Conservation (phyloP, 371 early-diverging fungal genomes). For the Umbelopsis sp. region DNA sequence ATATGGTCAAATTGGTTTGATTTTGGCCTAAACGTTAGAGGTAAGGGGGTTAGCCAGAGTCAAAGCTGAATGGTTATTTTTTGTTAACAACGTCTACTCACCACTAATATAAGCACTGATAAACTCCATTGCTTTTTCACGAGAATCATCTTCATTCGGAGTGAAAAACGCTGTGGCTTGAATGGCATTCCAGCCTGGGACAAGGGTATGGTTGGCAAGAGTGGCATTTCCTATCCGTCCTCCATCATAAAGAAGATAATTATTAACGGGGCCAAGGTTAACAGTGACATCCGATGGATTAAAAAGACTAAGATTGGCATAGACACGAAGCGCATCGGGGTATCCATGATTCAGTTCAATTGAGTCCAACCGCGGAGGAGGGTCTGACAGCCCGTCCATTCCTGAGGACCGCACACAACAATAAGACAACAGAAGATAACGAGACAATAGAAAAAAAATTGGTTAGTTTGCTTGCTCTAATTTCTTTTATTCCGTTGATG, state of each 20-base stretch:
- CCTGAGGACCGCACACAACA: slow-evolving; percentile 24
- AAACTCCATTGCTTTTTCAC: slow-evolving; percentile 16
- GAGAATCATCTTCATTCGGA: background rate
- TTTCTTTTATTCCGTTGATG: background rate
- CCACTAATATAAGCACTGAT: slow-evolving; percentile 11
- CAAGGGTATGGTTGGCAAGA: slow-evolving; percentile 32
- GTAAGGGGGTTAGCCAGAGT: background rate
- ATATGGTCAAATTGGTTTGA: slow-evolving; percentile 39
- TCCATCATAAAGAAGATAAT: slow-evolving; percentile 32
- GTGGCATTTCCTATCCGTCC: slow-evolving; percentile 41
- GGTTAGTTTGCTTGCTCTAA: background rate
- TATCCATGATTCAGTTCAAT: slow-evolving; percentile 35
- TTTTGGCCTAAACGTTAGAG: slow-evolving; percentile 12
- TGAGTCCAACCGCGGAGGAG: slow-evolving; percentile 39
- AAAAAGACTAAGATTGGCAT: slow-evolving; percentile 29
- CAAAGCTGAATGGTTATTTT: background rate
- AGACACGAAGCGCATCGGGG: slow-evolving; percentile 34
- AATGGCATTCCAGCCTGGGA: slow-evolving; percentile 24
- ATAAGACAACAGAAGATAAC: too few relatives aligned
- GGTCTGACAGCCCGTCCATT: slow-evolving; percentile 45
- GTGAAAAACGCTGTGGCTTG: slow-evolving; percentile 8
- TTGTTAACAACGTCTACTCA: background rate
- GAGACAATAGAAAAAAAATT: background rate
- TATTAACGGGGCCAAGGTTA: slow-evolving; percentile 38
- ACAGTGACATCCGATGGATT: slow-evolving; percentile 48